Percentiles rank a stretch among this genome's conserved stretches.
phyloP scores from a whole-genome alignment of 2,329 filamentous ascomycete genomes.

The Stachybotrys chlorohalonatus region DNA sequence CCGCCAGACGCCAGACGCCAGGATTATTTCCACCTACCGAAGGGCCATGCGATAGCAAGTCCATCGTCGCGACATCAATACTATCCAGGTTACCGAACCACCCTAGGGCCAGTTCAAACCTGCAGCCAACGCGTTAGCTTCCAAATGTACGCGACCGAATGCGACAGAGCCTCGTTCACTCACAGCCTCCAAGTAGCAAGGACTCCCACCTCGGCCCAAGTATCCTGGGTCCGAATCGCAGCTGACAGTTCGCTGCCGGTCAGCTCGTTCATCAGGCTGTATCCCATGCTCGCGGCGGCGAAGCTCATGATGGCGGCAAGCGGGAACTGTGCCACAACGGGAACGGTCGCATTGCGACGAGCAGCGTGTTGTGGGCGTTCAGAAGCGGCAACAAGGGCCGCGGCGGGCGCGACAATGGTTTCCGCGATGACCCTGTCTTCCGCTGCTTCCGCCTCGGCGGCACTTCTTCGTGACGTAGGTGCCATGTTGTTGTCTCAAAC shows the following conservation, averaged over 20 bases:
- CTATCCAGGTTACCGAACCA: conserved; percentile 72
- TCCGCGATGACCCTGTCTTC: conserved; percentile 8
- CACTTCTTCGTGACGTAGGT: conserved; percentile 13
- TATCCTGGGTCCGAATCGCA: conserved; percentile 55
- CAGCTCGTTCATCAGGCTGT: conserved; percentile 50
- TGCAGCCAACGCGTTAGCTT: conserved; percentile 21
- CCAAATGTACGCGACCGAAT: conserved; percentile 2
- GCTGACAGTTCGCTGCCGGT: conserved; percentile 57
- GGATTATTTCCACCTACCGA: conserved; percentile 37
- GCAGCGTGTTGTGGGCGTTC: background rate
- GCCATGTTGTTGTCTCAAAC: conserved; percentile 4
- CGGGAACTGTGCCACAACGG: conserved; percentile 39
- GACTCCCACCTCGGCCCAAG: conserved; percentile 50
- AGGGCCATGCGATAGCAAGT: conserved; percentile 65
- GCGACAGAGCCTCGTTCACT: conserved; percentile 19
- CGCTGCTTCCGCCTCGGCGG: conserved; percentile 6
- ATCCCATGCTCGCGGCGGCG: conserved; percentile 53
- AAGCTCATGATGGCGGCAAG: conserved; percentile 47
- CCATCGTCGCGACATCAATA: conserved; percentile 56
- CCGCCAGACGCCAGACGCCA: background rate
- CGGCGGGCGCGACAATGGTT: conserved; percentile 3
- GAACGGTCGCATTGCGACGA: conserved; percentile 24
- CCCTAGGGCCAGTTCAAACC: conserved; percentile 58
- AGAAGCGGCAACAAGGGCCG: background rate
- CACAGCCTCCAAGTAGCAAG: conserved; percentile 46